phyloP scores from a whole-genome alignment of 2,329 filamentous ascomycete genomes.

The Teratosphaeria pseudoeucalypti region DNA sequence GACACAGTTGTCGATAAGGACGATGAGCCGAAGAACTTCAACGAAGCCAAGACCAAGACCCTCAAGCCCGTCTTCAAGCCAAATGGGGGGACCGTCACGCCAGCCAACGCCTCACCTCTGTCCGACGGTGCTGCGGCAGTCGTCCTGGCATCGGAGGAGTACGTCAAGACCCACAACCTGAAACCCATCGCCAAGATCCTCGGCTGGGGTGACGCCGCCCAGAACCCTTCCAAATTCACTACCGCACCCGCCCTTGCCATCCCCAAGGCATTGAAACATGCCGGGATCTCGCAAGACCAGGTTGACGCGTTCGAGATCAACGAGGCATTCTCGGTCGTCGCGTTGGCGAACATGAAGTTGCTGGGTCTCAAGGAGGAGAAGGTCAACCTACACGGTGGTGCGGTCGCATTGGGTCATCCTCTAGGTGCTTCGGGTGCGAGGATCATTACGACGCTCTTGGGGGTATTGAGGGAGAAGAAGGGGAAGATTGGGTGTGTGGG shows the following conservation, averaged over 20 bases:
- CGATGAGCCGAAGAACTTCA: slow-evolving; percentile 87
- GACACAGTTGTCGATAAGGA: slow-evolving; percentile 69
- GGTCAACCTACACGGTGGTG: slow-evolving; percentile 91
- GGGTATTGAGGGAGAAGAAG: slow-evolving; percentile 80
- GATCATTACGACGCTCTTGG: slow-evolving; percentile 81
- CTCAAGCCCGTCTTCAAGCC: slow-evolving; percentile 69
- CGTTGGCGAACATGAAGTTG: slow-evolving; percentile 91
- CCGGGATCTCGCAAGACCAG: slow-evolving; percentile 63
- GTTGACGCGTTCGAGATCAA: slow-evolving; percentile 98
- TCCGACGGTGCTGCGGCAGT: slow-evolving; percentile 90
- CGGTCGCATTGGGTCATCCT: slow-evolving; percentile 91
- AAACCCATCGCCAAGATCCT: slow-evolving; percentile 94
- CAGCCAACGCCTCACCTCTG: slow-evolving; percentile 90
- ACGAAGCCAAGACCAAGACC: slow-evolving; percentile 40
- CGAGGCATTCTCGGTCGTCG: slow-evolving; percentile 95
- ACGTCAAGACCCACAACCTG: slow-evolving; percentile 81
- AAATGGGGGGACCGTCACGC: slow-evolving; percentile 73
- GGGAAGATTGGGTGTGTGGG: slow-evolving; percentile 88
- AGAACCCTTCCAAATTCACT: slow-evolving; percentile 90
- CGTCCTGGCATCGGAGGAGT: slow-evolving; percentile 86
- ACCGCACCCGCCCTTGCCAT: slow-evolving; percentile 87
- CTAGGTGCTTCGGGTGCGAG: slow-evolving; percentile 88
- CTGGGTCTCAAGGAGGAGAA: slow-evolving; percentile 69
- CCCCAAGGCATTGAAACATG: slow-evolving; percentile 94
- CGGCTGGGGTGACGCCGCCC: slow-evolving; percentile 90